Percentiles rank a stretch among this genome's conserved stretches.
Conservation (phyloP, 257 asterid genomes). For the Nicotiana noctiflora region DNA sequence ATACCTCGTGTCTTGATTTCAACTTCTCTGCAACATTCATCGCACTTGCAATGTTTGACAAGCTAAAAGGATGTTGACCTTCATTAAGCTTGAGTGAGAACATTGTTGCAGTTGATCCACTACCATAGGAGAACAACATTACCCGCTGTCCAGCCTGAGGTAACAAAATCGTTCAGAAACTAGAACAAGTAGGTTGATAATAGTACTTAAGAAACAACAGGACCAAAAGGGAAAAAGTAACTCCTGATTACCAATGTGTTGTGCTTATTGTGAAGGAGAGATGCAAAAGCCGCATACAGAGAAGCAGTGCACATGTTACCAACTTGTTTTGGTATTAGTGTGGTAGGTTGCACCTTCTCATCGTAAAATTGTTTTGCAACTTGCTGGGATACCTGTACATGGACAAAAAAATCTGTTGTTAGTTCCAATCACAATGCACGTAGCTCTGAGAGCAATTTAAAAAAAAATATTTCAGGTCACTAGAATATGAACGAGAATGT, state of each 20-base stretch:
- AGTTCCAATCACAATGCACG: neutral
- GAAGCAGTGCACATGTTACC: slow-evolving; percentile 99
- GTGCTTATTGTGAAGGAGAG: slow-evolving; percentile 73
- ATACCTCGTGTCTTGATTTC: slow-evolving; percentile 90
- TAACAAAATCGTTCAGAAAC: neutral
- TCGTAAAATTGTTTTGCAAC: slow-evolving; percentile 83
- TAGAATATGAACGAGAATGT: neutral
- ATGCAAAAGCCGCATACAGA: slow-evolving; percentile 90
- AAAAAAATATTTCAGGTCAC: too few species aligned
- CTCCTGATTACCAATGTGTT: slow-evolving; percentile 55
- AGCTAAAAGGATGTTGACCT: slow-evolving; percentile 78
- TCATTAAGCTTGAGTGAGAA: slow-evolving; percentile 74
- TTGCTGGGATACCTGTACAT: slow-evolving; percentile 75
- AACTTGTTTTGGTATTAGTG: slow-evolving; percentile 90
- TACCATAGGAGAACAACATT: slow-evolving; percentile 85
- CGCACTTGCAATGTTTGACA: slow-evolving; percentile 62
- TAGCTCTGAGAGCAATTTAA: neutral
- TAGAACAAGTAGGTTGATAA: neutral
- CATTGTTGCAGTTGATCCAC: slow-evolving; percentile 87
- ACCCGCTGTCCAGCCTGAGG: slow-evolving; percentile 82
- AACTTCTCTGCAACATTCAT: slow-evolving; percentile 76
- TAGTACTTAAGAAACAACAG: neutral
- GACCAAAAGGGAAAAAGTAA: neutral
- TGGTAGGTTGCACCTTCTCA: slow-evolving; percentile 79
- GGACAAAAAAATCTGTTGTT: neutral